Conservation (phyloP, 805 yeast genomes). For the Wickerhamomyces subpelliculosus region DNA sequence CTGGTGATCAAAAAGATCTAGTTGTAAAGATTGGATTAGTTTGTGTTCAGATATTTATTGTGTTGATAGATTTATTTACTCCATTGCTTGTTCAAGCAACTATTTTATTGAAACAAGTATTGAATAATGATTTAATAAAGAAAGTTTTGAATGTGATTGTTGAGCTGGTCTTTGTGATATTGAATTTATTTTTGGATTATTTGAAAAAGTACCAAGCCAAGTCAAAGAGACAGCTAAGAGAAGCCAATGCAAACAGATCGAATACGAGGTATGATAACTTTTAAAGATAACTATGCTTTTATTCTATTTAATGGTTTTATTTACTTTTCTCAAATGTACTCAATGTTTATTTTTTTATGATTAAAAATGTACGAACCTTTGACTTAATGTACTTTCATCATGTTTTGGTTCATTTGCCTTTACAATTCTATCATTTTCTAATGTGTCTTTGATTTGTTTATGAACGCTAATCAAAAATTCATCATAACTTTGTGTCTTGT, state of each 20-base stretch:
- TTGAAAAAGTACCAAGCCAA: not conserved
- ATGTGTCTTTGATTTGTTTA: conserved; percentile 45
- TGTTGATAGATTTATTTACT: not conserved
- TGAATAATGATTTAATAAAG: not conserved
- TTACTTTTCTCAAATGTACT: no score
- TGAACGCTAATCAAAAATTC: conserved; percentile 70
- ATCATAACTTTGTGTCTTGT: conserved; percentile 48
- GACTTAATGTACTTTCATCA: conserved; percentile 16
- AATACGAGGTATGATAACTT: no score
- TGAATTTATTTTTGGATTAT: conserved; percentile 1
- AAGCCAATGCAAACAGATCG: not conserved
- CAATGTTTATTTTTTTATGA: not conserved
- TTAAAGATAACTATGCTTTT: no score
- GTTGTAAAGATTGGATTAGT: not conserved
- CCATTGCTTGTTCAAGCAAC: not conserved
- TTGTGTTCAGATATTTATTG: not conserved
- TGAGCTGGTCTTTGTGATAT: not conserved
- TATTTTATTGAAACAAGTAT: not conserved
- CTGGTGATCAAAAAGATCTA: not conserved
- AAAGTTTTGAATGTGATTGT: not conserved
- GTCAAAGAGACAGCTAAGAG: not conserved
- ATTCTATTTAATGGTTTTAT: not conserved
- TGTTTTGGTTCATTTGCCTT: conserved; percentile 14
- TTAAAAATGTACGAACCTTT: conserved; percentile 14
- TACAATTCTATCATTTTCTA: conserved; percentile 36